Evolutionary conservation across 108 stramenopile genomes (phyloP), one percentile per base, ranked within the genome.

Genomic region (Nitzschia sp.): DNA sequence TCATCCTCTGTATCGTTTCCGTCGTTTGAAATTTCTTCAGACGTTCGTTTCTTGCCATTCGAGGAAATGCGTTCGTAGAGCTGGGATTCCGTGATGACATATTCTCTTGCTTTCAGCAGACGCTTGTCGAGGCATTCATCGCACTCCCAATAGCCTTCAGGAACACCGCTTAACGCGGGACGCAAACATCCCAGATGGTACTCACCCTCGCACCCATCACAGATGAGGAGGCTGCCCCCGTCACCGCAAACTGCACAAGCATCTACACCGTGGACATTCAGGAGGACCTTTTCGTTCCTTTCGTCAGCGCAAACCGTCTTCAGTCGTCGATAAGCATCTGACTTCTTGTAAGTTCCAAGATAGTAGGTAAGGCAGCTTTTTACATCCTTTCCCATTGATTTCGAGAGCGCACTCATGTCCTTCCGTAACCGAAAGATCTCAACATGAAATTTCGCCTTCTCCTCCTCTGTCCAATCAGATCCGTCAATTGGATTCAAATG

Each of bases 181-280:
- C 53, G 63, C 4, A 82, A 27, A 63, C 92, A 94, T 11, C 36
- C 47, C 67, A 89, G 76, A 69, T 94, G 92, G 53, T 89, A 94
- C 52, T 89, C 89, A 13, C 71, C 47, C 53, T 91, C 90, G 64
- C 92, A 94, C 16, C 84, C 80, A 70, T 94, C 92, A 48, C 92
- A 94, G 34, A 87, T 85, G 6, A 94, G 65, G n/a, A 94, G 80
- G 33, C 63, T 85, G 1, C 91, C 91, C 16, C 91, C 91, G 23
- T 88, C 83, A 16, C 85, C 85, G 57, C 91, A 92, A 58, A 82
- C 69, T 25, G 59, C 78, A 62, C 91, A 92, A 2, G 76, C 77
- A 61, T 88, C 83, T 31, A 72, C 48, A 15, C 64, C 78, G 29
- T 77, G 76, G 0, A 67, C 69, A 25, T 31, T 53, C 27, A 33